Base-by-base conservation (phyloP, 495 filamentous ascomycete species). In the Trichoderma orchidacearum region DNA sequence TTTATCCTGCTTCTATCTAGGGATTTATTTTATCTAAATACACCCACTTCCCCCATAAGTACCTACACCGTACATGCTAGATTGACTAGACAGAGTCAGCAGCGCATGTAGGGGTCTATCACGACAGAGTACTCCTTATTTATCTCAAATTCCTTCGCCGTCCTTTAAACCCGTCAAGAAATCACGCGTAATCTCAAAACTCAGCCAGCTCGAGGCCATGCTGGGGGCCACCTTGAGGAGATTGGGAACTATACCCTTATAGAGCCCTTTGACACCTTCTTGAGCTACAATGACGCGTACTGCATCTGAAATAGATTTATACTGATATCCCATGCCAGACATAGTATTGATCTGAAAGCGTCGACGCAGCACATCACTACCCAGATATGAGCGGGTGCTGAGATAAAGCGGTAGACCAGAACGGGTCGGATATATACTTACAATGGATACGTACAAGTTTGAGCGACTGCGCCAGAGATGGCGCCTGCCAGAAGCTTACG, bases 311-410 rank as follows among this genome's bases (percentile, higher is more conserved):
- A 98, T 85, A 17, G 82, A 84, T 61, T 83, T 89, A 72, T 98
- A 98, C 67, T 90, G 81, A 63, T 96, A 97, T 38, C 93, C 94
- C 83, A 98, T 91, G n/a, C 92, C 92, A 27, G 84, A 87, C 93
- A 98, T 98, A 52, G 91, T 97, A 66, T 98, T 98, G 72, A 98
- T 95, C 62, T 98, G 93, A 64, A 98, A 98, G 29, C 93, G 80
- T 52, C 93, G 83, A 17, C 93, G 87, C n/a, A 98, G 79, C 1
- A 98, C 94, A 70, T 96, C 90, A 64, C 90, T 94, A 58, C 9
- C 27, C 53, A 72, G 66, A 34, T 36, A 18, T 41, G 68, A 29
- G 64, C 27, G 21, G 36, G 36, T 18, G 0, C 34, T 17, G 25
- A 18, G 35, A 36, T 17, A 29, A 21, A 29, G 48, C 25, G 35